A percentile compares a stretch with the other conserved stretches of the same genome.
Evolutionary conservation across 2,329 filamentous ascomycete species (phyloP).

Genomic region (Cordyceps tenuipes): DNA sequence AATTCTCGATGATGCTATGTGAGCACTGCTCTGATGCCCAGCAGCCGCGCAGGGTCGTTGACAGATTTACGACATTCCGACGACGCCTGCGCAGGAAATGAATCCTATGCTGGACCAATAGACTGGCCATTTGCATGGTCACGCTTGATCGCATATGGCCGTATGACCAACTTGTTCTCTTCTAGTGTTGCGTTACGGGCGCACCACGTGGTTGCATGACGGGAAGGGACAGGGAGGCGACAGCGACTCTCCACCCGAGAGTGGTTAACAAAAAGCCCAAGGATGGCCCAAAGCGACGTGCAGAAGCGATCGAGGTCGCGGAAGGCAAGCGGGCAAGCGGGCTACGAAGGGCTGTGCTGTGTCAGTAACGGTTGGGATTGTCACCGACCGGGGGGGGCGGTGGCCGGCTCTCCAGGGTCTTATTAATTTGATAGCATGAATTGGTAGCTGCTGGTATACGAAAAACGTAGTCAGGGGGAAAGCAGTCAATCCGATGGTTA

Average conservation of each 20-base stretch:
- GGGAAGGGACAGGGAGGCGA: background rate
- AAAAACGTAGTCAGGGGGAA: background rate
- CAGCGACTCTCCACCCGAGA: background rate
- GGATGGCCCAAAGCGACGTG: background rate
- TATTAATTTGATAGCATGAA: background rate
- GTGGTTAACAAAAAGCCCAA: background rate
- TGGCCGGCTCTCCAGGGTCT: background rate
- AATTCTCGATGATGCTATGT: background rate
- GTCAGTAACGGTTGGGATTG: background rate
- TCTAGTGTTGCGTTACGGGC: background rate
- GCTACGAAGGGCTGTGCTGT: too few species aligned
- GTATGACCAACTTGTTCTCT: background rate
- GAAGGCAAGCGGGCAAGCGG: background rate
- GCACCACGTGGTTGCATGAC: slow-evolving; percentile 1
- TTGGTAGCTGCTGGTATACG: background rate
- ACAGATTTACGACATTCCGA: background rate
- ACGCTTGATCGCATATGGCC: background rate
- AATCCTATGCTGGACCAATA: background rate
- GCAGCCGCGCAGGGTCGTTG: background rate
- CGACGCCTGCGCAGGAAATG: background rate
- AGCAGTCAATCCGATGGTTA: background rate
- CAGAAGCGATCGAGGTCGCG: background rate
- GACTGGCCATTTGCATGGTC: background rate
- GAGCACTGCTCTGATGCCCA: background rate
- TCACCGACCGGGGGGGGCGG: background rate